Percentiles rank a stretch among this genome's conserved stretches.
Conservation (phyloP, 75 land plant species). For the Larix kaempferi region DNA sequence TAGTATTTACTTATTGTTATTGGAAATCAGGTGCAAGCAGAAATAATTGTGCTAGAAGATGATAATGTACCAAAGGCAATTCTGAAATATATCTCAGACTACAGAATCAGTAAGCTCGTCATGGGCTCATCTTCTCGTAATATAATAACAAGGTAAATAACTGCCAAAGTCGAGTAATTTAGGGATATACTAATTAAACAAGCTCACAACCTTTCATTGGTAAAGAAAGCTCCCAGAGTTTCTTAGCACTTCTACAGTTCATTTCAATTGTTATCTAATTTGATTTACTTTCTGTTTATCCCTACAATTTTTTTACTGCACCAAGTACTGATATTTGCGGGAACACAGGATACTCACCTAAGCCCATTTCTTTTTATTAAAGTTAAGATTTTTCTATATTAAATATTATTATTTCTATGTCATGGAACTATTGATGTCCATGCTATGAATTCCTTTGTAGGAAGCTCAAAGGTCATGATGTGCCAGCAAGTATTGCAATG, state of each 20-base stretch:
- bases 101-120: conserved; percentile 30
- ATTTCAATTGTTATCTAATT: not conserved
- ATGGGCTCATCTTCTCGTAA: conserved; percentile 38
- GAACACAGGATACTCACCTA: no score
- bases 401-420: no score
- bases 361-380: no score
- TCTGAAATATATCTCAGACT: conserved; percentile 32
- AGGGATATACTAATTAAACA: not conserved
- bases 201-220: no score
- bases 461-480: conserved; percentile 36
- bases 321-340: no score
- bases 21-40: conserved; percentile 20
- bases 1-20: not conserved
- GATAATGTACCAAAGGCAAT: conserved; percentile 45
- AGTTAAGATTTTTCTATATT: no score
- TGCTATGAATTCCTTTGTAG: conserved; percentile 7
- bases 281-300: not conserved
- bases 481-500: conserved; percentile 24
- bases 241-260: not conserved
- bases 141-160: conserved; percentile 37
- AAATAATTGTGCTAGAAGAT: conserved; percentile 53
- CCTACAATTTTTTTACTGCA: not conserved
- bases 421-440: no score
- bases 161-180: not conserved
- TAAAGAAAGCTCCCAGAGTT: not conserved